Evolutionary conservation across 2,329 filamentous ascomycete species (phyloP).

Genomic region (Capronia americana): DNA sequence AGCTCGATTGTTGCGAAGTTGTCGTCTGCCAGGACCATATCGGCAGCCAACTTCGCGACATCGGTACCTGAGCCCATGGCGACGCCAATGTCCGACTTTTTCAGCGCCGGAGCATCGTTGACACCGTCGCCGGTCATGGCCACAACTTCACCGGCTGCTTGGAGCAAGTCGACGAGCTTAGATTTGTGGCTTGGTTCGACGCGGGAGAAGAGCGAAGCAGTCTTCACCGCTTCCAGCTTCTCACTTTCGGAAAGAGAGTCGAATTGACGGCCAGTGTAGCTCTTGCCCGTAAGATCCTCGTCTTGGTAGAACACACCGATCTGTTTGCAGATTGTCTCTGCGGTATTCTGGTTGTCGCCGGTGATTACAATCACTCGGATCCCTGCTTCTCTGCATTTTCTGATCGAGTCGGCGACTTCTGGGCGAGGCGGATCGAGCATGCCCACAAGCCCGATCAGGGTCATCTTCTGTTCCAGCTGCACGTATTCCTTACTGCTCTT

Average conservation of each 20-base stretch:
- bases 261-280: constrained; percentile 93
- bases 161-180: constrained; percentile 94
- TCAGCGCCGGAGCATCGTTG: constrained; percentile 95
- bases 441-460: constrained; percentile 87
- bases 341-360: constrained; percentile 96
- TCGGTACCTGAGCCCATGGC: constrained; percentile 99
- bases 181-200: constrained; percentile 97
- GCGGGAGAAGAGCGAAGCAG: constrained; percentile 89
- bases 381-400: constrained; percentile 87
- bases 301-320: constrained; percentile 87
- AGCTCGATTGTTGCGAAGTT: constrained; percentile 98
- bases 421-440: constrained; percentile 97
- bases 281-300: constrained; percentile 88
- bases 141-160: constrained; percentile 90
- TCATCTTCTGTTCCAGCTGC: constrained; percentile 90
- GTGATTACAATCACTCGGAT: constrained; percentile 98
- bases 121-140: constrained; percentile 99
- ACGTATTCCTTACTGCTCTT: constrained; percentile 84
- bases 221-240: constrained; percentile 82
- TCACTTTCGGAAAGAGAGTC: constrained; percentile 80
- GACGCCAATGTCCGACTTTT: constrained; percentile 98
- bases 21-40: constrained; percentile 98
- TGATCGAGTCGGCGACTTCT: constrained; percentile 85
- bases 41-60: constrained; percentile 92
- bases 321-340: constrained; percentile 95